Evolutionary conservation across 1,139 yeast species (phyloP).

Genomic region (Kodamaea arcana): DNA sequence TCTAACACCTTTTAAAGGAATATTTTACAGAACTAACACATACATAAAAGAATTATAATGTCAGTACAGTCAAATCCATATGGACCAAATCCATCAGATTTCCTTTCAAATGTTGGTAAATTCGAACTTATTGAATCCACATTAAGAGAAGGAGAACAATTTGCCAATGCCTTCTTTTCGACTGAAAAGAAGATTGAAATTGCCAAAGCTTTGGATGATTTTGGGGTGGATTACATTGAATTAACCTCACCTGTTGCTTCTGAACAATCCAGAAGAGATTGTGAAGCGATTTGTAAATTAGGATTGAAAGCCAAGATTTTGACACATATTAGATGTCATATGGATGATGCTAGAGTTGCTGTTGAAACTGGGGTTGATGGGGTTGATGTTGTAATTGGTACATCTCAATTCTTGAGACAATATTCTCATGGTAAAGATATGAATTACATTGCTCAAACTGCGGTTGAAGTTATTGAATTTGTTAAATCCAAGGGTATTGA

Average conservation of each 20-base stretch:
- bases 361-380: slow-evolving; percentile 99
- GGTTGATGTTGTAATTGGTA: slow-evolving; percentile 97
- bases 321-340: slow-evolving; percentile 92
- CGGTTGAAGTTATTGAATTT: slow-evolving; percentile 94
- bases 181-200: slow-evolving; percentile 96
- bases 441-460: slow-evolving; percentile 96
- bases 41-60: neutral
- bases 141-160: slow-evolving; percentile 97
- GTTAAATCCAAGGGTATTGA: slow-evolving; percentile 97
- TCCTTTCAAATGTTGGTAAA: slow-evolving; percentile 79
- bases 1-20: neutral
- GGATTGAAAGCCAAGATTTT: slow-evolving; percentile 94
- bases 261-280: slow-evolving; percentile 87
- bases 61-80: slow-evolving; percentile 59
- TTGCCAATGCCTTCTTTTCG: slow-evolving; percentile 92
- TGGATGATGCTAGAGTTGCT: slow-evolving; percentile 97
- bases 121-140: slow-evolving; percentile 95
- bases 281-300: slow-evolving; percentile 96
- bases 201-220: slow-evolving; percentile 95
- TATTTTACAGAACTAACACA: slow-evolving; percentile 1
- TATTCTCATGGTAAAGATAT: slow-evolving; percentile 98
- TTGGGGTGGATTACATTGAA: slow-evolving; percentile 97
- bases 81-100: slow-evolving; percentile 94
- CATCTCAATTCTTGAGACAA: slow-evolving; percentile 91
- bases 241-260: slow-evolving; percentile 97